Conservation (phyloP, 2,329 filamentous ascomycete species). For the Chaetoscypha palmicola region DNA sequence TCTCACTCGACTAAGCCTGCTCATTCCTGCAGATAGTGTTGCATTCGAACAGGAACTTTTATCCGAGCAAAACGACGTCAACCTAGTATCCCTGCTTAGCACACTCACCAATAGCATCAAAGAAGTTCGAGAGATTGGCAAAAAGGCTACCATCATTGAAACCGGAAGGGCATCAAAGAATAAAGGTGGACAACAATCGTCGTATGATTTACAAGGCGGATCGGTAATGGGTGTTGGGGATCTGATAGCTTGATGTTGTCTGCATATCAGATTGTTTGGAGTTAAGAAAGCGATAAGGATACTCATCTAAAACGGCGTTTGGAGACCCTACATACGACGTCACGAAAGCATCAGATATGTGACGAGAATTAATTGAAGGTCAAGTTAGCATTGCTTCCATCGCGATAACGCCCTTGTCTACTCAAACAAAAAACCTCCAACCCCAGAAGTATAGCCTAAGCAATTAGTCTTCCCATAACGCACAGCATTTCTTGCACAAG, state of each 20-base stretch:
- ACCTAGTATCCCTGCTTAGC: slow-evolving; percentile 69
- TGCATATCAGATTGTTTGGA: slow-evolving; percentile 7
- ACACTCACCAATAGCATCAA: slow-evolving; percentile 66
- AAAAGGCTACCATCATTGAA: slow-evolving; percentile 49
- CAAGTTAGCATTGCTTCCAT: no score
- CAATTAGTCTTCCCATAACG: slow-evolving; percentile 36
- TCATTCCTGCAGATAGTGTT: slow-evolving; percentile 61
- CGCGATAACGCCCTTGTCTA: not conserved
- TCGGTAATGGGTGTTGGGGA: slow-evolving; percentile 19
- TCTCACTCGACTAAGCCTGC: slow-evolving; percentile 72
- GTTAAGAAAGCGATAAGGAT: slow-evolving; percentile 12
- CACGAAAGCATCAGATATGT: slow-evolving; percentile 11
- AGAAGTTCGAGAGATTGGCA: slow-evolving; percentile 65
- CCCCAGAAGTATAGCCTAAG: not conserved
- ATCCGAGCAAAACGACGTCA: slow-evolving; percentile 77
- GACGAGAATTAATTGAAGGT: no score
- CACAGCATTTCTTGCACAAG: no score
- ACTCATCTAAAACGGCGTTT: slow-evolving; percentile 16
- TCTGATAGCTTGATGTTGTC: slow-evolving; percentile 12
- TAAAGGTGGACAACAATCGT: slow-evolving; percentile 1
- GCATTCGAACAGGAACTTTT: slow-evolving; percentile 64
- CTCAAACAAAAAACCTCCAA: not conserved
- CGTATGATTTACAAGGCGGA: not conserved
- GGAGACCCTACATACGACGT: slow-evolving; percentile 14
- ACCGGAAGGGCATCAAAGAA: slow-evolving; percentile 2